Base-by-base conservation (phyloP, 1,284 basidiomycete genomes). In the Waitea zeae region DNA sequence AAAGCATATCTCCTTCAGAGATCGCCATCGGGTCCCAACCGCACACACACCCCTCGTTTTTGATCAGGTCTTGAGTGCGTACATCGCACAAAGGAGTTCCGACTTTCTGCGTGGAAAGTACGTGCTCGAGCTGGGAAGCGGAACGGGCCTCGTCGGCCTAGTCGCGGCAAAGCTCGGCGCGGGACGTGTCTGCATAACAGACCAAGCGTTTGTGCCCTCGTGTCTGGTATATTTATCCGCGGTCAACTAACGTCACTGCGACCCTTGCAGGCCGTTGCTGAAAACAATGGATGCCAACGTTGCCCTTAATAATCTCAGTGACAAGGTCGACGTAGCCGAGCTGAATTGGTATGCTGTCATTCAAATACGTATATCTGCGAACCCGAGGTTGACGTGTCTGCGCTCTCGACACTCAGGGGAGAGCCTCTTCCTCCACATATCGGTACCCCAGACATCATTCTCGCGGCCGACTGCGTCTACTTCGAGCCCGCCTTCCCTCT, bases 401-500 rank as follows among this genome's bases (percentile, higher is more conserved):
- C 17, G 34, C 37, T 12, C 20, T 37, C 39, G 33, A 41, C 34
- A 42, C 22, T 7, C 22, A 78, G 77, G 77, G 77, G 74, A 19
- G 52, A 57, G 19, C 53, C 62, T 5, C 45, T 67, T 33, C 64
- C 70, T 17, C 31, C 43, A 24, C 47, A 53, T 14, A 54, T 73
- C 12, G 48, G 52, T 15, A 63, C 58, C 3, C 51, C 42, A 12
- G 71, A 86, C 44, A 41, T 93, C 17, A 64, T 90, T 37, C 62
- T 90, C 4, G 83, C 82, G 1, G 87, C 88, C 1, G 90, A 96
- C 50, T 96, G 90, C 47, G 88, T 96, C 4, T 96, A 96, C 56
- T 87, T 88, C 44, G 90, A 95, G 56, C 82, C 84, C n/a, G 80
- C 87, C 0, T 96, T 95, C 47, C 80, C 88, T 2, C 66, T 92